phyloP scores from a whole-genome alignment of 257 asterid species.

The Linderniella brevidens region DNA sequence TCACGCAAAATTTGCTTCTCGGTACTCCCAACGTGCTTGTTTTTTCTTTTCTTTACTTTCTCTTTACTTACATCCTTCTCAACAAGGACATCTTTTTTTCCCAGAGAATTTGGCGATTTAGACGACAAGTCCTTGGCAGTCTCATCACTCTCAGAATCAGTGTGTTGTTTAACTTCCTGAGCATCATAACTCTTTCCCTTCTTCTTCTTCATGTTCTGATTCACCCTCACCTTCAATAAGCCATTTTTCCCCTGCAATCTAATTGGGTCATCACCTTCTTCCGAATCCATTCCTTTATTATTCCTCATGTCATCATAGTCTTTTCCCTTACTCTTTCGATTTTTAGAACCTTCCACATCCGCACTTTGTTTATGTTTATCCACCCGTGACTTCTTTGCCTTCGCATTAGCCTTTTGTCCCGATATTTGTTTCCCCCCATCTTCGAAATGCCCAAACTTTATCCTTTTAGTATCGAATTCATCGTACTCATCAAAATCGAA shows the following conservation, averaged over 20 bases:
- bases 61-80: slow-evolving; percentile 24
- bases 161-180: slow-evolving; percentile 25
- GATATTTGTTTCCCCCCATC: slow-evolving; percentile 16
- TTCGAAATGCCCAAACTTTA: slow-evolving; percentile 31
- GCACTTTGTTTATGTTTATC: slow-evolving; percentile 39
- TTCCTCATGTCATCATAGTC: slow-evolving; percentile 16
- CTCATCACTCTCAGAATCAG: slow-evolving; percentile 24
- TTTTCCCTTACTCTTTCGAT: slow-evolving; percentile 30
- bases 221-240: slow-evolving; percentile 84
- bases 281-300: slow-evolving; percentile 17
- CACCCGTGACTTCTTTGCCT: slow-evolving; percentile 27
- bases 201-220: slow-evolving; percentile 72
- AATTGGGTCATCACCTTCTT: slow-evolving; percentile 64
- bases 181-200: slow-evolving; percentile 18
- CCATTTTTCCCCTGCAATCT: slow-evolving; percentile 96
- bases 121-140: slow-evolving; percentile 20
- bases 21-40: slow-evolving; percentile 63
- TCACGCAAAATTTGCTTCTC: slow-evolving; percentile 89
- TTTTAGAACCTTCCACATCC: slow-evolving; percentile 26
- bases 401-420: slow-evolving; percentile 11
- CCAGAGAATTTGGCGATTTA: slow-evolving; percentile 15
- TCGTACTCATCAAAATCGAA: slow-evolving; percentile 79
- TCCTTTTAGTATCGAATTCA: slow-evolving; percentile 44
- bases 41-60: slow-evolving; percentile 28
- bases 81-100: slow-evolving; percentile 21